Evolutionary conservation across 2,329 filamentous ascomycete species (phyloP).

Genomic region (Colletotrichum chlorophyti): DNA sequence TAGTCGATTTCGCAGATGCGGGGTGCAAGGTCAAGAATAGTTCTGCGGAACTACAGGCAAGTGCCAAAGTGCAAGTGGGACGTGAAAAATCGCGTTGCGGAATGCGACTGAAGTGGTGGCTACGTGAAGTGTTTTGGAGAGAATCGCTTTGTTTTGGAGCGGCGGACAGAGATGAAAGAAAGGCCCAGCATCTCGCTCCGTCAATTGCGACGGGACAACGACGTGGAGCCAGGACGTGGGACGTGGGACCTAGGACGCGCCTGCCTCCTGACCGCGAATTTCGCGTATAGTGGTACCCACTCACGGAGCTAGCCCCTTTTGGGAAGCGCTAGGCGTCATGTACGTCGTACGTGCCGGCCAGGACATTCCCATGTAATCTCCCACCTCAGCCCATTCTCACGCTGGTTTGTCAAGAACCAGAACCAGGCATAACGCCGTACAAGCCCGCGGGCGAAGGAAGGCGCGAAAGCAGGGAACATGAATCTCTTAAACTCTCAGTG

Average conservation of each 20-base stretch:
- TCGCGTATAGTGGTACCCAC: constrained; percentile 30
- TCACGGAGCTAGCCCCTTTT: not conserved
- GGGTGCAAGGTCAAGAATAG: constrained; percentile 3
- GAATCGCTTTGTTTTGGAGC: constrained; percentile 8
- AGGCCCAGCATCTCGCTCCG: not conserved
- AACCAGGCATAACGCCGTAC: too few relatives aligned
- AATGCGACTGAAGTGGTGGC: constrained; percentile 1
- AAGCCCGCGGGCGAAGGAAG: too few relatives aligned
- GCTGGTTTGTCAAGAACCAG: too few relatives aligned
- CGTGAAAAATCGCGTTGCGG: not conserved
- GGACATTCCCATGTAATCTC: too few relatives aligned
- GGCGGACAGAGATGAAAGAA: constrained; percentile 22
- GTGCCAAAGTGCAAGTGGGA: not conserved
- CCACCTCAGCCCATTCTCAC: too few relatives aligned
- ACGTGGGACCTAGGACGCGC: constrained; percentile 26
- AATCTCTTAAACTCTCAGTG: too few relatives aligned
- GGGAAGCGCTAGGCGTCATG: too few relatives aligned
- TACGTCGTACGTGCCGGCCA: too few relatives aligned
- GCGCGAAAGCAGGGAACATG: too few relatives aligned
- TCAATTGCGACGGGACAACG: constrained; percentile 29
- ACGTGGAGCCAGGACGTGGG: too few relatives aligned
- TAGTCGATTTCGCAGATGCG: constrained; percentile 2
- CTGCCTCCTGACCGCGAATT: constrained; percentile 29
- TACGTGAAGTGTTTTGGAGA: constrained; percentile 5
- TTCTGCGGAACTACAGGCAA: not conserved